Conservation (phyloP, 163 green algal genomes). For the Volvox carteri region DNA sequence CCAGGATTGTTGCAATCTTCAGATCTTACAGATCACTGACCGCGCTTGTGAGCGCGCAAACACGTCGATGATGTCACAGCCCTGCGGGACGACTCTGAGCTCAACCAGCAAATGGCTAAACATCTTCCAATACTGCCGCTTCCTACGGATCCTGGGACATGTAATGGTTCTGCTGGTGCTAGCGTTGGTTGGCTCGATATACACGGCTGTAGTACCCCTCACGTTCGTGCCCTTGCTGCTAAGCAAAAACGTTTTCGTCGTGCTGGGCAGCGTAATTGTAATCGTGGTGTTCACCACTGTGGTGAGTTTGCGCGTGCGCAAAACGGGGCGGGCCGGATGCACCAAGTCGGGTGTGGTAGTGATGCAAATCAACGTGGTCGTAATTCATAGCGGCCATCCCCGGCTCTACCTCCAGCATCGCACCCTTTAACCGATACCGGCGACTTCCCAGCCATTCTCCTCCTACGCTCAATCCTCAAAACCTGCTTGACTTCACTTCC, state of each 20-base stretch:
- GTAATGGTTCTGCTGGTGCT: constrained; percentile 80
- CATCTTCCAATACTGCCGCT: constrained; percentile 72
- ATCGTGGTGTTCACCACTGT: constrained; percentile 59
- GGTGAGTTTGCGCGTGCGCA: constrained; percentile 53
- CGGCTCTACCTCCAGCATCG: no score
- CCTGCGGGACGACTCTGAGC: neutral
- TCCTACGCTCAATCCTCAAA: no score
- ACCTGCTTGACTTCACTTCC: no score
- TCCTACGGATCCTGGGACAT: constrained; percentile 69
- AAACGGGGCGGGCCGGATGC: no score
- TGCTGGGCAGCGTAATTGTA: constrained; percentile 46
- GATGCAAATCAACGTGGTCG: no score
- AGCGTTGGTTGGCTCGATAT: constrained; percentile 64
- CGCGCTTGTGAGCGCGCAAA: neutral
- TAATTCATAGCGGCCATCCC: no score
- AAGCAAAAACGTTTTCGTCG: constrained; percentile 1
- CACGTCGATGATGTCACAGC: constrained; percentile 5
- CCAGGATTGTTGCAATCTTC: no score
- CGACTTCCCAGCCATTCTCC: no score
- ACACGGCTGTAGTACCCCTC: constrained; percentile 66
- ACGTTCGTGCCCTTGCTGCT: constrained; percentile 58
- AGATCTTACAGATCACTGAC: no score
- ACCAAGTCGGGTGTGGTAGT: no score
- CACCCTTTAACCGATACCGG: no score
- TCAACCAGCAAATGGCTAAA: constrained; percentile 61